Percentiles rank a stretch among this genome's conserved stretches.
phyloP scores from a whole-genome alignment of 2,329 filamentous ascomycete species.

The Aspergillus sp. region DNA sequence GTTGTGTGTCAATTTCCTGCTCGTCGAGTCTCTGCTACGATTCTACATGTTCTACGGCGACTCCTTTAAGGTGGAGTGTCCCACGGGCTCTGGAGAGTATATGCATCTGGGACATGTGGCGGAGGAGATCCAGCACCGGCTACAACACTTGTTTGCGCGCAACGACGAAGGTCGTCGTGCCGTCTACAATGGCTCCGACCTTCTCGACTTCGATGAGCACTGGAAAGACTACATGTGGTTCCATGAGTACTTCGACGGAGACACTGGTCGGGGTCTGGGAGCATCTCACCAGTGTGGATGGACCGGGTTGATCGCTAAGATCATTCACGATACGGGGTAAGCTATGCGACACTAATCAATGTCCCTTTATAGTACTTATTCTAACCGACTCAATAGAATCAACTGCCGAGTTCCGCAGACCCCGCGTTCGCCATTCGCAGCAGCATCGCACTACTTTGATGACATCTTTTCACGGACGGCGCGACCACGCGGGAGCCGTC shows the following conservation, averaged over 20 bases:
- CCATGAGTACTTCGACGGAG: constrained; percentile 96
- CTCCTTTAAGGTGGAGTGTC: constrained; percentile 85
- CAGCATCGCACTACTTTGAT: constrained; percentile 92
- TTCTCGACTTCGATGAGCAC: constrained; percentile 85
- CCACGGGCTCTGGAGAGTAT: constrained; percentile 86
- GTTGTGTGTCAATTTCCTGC: constrained; percentile 92
- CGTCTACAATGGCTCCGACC: constrained; percentile 81
- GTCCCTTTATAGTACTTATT: background rate
- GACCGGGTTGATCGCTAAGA: constrained; percentile 92
- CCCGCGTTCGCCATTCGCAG: constrained; percentile 79
- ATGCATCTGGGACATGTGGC: constrained; percentile 96
- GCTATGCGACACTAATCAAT: constrained; percentile 32
- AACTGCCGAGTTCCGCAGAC: constrained; percentile 91
- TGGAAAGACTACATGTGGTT: constrained; percentile 97
- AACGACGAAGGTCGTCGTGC: constrained; percentile 83
- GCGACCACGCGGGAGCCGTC: constrained; percentile 46
- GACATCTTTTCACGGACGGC: constrained; percentile 70
- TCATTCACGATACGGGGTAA: constrained; percentile 97
- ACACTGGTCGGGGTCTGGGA: constrained; percentile 83
- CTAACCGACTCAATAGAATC: constrained; percentile 60
- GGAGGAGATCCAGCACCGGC: constrained; percentile 89
- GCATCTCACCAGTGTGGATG: constrained; percentile 95
- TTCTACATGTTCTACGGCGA: constrained; percentile 97
- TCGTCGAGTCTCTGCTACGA: constrained; percentile 89
- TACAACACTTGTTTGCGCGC: constrained; percentile 87